Percentiles rank a stretch among this genome's conserved stretches.
These are phyloP conservation scores for Galerina marginata DNA, from an alignment of 768 basidiomycete species.

Conservation along the genomic window DNA sequence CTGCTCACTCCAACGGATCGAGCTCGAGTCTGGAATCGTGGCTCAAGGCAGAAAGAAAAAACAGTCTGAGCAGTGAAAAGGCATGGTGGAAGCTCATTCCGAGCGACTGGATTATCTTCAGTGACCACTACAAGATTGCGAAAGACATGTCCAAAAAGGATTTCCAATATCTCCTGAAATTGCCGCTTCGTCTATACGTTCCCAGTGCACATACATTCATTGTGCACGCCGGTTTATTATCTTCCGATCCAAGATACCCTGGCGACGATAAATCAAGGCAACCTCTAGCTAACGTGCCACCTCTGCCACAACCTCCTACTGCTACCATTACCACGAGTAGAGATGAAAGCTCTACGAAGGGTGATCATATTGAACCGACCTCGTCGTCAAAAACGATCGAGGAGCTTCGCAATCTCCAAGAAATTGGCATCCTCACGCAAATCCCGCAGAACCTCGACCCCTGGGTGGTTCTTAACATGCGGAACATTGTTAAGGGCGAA, in stretches of 20 bases:
- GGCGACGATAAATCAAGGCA: constrained; percentile 57
- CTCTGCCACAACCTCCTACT: constrained; percentile 24
- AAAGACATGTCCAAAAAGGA: constrained; percentile 63
- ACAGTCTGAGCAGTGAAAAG: constrained; percentile 21
- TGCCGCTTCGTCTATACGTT: constrained; percentile 78
- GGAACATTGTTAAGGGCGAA: constrained; percentile 53
- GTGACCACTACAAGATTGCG: constrained; percentile 81
- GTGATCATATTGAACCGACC: neutral
- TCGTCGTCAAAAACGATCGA: constrained; percentile 18
- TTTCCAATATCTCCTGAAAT: constrained; percentile 73
- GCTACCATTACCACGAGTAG: neutral
- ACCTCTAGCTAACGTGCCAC: constrained; percentile 72
- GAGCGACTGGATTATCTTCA: constrained; percentile 73
- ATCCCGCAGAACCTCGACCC: constrained; percentile 81
- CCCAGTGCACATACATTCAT: constrained; percentile 78
- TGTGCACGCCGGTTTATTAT: constrained; percentile 84
- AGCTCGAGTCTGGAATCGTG: constrained; percentile 18
- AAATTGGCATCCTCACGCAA: constrained; percentile 65
- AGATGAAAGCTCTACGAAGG: neutral
- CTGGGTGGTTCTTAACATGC: constrained; percentile 79
- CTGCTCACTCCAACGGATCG: constrained; percentile 22
- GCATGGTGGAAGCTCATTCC: constrained; percentile 62
- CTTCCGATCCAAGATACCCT: constrained; percentile 64
- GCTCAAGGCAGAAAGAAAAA: constrained; percentile 22
- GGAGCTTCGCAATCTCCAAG: constrained; percentile 62